A percentile compares a stretch with the other conserved stretches of the same genome.
Evolutionary conservation across 1,284 basidiomycete species (phyloP).

Genomic region (Cutaneotrichosporon sp.): DNA sequence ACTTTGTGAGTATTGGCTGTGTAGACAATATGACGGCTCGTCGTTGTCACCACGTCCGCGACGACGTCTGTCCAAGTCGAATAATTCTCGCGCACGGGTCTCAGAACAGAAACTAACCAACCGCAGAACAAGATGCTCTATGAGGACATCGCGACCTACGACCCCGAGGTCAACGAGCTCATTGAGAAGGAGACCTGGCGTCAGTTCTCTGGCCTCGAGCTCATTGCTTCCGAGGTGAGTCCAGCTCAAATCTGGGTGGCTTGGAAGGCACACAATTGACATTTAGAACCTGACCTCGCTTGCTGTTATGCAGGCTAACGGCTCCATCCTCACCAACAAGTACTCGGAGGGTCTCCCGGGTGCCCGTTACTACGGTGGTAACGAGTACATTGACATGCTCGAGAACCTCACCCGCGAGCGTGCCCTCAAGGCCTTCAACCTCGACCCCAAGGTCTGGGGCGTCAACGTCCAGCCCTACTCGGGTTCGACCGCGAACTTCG

Average conservation of each 20-base stretch:
- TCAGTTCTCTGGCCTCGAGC: constrained; percentile 92
- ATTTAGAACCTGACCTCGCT: constrained; percentile 92
- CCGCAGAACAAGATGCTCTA: constrained; percentile 86
- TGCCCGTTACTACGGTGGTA: constrained; percentile 96
- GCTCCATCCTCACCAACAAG: constrained; percentile 98
- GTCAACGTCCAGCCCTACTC: constrained; percentile 99
- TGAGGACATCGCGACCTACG: constrained; percentile 76
- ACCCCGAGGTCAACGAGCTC: constrained; percentile 93
- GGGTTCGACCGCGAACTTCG: constrained; percentile 92
- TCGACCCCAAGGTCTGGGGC: constrained; percentile 87
- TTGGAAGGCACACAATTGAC: too few relatives aligned
- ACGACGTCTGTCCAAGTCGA: too few relatives aligned
- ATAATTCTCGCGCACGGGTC: too few relatives aligned
- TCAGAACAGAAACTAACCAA: neutral
- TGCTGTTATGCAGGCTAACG: constrained; percentile 96
- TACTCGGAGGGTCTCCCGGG: constrained; percentile 93
- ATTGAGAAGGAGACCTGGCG: constrained; percentile 99
- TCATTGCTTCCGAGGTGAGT: constrained; percentile 46
- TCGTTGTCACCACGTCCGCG: too few relatives aligned
- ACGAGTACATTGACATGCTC: constrained; percentile 95
- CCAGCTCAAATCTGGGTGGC: too few relatives aligned
- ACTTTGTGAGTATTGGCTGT: constrained; percentile 51
- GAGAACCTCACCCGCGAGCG: constrained; percentile 93
- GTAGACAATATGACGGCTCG: too few relatives aligned
- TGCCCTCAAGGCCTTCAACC: constrained; percentile 92